Percentiles rank a stretch among this genome's conserved stretches.
These are phyloP conservation scores for Picochlorum sp. DNA, from an alignment of 139 green algal genomes.

Conservation along the genomic window DNA sequence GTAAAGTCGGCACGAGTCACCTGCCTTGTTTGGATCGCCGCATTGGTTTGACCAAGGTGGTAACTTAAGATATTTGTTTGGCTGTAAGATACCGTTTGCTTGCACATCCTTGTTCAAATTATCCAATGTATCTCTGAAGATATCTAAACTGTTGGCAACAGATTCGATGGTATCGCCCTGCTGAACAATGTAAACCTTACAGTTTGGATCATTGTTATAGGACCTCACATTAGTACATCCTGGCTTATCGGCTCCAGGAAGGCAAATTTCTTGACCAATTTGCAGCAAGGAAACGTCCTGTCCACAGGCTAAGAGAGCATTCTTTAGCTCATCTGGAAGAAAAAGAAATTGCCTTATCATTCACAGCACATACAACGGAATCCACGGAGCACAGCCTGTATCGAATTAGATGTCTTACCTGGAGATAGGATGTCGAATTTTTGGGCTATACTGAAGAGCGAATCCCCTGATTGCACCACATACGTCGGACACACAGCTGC, in stretches of 20 bases:
- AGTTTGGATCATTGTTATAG: neutral
- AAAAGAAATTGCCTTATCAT: neutral
- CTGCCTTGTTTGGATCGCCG: slow-evolving; percentile 2
- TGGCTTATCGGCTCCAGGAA: slow-evolving; percentile 5
- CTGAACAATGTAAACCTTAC: slow-evolving; percentile 21
- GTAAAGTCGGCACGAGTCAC: slow-evolving; percentile 16
- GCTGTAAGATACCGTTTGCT: slow-evolving; percentile 12
- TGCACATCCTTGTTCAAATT: slow-evolving; percentile 10
- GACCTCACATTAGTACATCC: slow-evolving; percentile 6
- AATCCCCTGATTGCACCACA: slow-evolving; percentile 6
- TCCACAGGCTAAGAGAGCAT: neutral
- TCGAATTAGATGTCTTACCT: too few species aligned
- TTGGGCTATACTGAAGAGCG: slow-evolving; percentile 6
- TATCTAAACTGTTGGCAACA: slow-evolving; percentile 8
- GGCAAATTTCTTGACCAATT: slow-evolving; percentile 14
- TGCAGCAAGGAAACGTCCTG: slow-evolving; percentile 5
- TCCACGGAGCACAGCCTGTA: too few species aligned
- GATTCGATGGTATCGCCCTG: slow-evolving; percentile 13
- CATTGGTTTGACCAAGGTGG: slow-evolving; percentile 10
- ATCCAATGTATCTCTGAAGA: slow-evolving; percentile 1
- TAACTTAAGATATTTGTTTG: slow-evolving; percentile 14
- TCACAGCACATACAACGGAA: too few species aligned
- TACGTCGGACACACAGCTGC: slow-evolving; percentile 12
- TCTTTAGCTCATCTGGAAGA: slow-evolving; percentile 4
- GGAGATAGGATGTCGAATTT: slow-evolving; percentile 3